Percentiles rank a stretch among this genome's conserved stretches.
Conservation (phyloP, 805 yeast species). For the Phaffomyces antillensis region DNA sequence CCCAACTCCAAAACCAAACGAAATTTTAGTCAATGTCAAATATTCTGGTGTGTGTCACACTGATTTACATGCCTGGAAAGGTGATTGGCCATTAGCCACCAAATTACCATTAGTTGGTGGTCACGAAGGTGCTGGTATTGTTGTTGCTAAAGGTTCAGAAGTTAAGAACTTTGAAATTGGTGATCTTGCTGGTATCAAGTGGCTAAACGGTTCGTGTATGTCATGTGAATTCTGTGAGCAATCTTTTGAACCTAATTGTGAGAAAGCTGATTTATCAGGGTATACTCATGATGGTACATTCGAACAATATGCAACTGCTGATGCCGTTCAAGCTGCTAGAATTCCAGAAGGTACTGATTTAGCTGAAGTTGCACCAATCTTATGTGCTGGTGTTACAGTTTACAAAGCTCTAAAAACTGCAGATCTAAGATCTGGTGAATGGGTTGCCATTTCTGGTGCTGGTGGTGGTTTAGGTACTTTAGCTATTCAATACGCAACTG, state of each 20-base stretch:
- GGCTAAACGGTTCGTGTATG: constrained; percentile 64
- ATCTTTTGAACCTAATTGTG: constrained; percentile 42
- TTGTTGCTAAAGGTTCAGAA: constrained; percentile 51
- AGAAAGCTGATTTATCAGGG: constrained; percentile 47
- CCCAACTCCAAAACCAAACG: constrained; percentile 48
- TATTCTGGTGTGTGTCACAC: constrained; percentile 66
- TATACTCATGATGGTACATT: constrained; percentile 79
- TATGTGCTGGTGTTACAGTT: constrained; percentile 77
- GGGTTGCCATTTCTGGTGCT: constrained; percentile 72
- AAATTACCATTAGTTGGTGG: constrained; percentile 62
- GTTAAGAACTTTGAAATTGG: constrained; percentile 55
- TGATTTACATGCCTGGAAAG: constrained; percentile 47
- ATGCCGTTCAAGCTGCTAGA: constrained; percentile 54
- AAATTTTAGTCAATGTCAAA: constrained; percentile 46
- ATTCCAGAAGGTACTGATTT: constrained; percentile 47
- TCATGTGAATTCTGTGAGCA: constrained; percentile 58
- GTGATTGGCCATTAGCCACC: constrained; percentile 52
- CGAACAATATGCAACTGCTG: constrained; percentile 59
- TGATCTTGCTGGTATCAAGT: constrained; percentile 59
- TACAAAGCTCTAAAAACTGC: constrained; percentile 62
- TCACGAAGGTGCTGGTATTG: constrained; percentile 68
- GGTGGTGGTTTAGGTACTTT: constrained; percentile 77
- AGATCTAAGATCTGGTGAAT: constrained; percentile 52
- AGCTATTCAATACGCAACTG: constrained; percentile 68
- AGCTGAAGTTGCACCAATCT: constrained; percentile 49